Base-by-base conservation (phyloP, 257 asterid genomes). In the Solanum rostratum region DNA sequence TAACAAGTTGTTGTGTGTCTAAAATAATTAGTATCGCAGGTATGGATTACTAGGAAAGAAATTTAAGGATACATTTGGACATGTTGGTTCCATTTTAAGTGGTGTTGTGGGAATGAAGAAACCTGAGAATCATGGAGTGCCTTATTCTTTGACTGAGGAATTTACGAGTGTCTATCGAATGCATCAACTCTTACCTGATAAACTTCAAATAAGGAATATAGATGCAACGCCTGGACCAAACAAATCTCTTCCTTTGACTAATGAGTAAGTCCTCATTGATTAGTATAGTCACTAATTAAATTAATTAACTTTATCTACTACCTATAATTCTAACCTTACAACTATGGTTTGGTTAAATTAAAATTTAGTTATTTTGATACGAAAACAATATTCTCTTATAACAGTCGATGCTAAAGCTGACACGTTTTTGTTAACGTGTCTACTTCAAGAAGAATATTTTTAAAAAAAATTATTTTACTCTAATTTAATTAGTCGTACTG, bases 91-190 rank as follows among this genome's bases (percentile, higher is more conserved):
- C 76, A 9, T 68, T 68, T 68, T 68, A 7, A 33, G 76, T 68
- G 49, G 76, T 33, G 46, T 33, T 33, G 76, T 68, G 0, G 76
- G 76, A 16, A 16, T 33, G 49, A 68, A 68, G 0, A 68, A 68
- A 33, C 15, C 76, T 33, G 76, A 79, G 5, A 92, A 91, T 81
- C 91, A 91, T 60, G 96, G 92, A 3, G 93, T 91, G 0, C 94
- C 95, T 0, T 93, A 92, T 16, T 93, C 96, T 0, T 66, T 93
- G 74, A 92, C 96, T 0, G 97, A 93, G 65, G 96, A 93, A 81
- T 92, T 92, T 19, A 88, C 62, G 0, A 81, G 87, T 53, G 96
- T 93, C 41, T 93, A 93, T 19, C 59, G 96, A 10, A 89, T 93
- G 97, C 97, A 93, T 65, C 62, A 90, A 10, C 93, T 92, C 33